phyloP scores from a whole-genome alignment of 2,329 filamentous ascomycete species.

The Beauveria scarabaeidicola region DNA sequence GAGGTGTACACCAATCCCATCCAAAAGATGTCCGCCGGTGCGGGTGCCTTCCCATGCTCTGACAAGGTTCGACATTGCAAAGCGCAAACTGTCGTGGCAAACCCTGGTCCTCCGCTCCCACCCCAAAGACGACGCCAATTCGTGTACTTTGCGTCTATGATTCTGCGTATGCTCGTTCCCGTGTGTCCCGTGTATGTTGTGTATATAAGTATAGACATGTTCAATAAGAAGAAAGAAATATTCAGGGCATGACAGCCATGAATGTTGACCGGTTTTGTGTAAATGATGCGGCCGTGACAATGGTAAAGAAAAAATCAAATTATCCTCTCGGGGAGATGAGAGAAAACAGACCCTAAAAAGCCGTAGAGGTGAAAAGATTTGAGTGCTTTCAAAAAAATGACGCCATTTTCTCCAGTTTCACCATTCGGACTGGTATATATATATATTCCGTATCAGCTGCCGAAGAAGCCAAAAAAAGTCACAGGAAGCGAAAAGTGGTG shows the following conservation, averaged over 20 bases:
- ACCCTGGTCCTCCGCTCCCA: neutral
- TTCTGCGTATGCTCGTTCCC: neutral
- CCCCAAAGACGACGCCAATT: neutral
- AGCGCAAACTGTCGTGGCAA: neutral
- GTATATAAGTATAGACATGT: neutral
- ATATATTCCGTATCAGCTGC: neutral
- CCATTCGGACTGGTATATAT: constrained; percentile 5
- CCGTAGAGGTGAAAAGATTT: neutral
- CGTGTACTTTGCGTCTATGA: constrained; percentile 6
- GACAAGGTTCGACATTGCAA: neutral
- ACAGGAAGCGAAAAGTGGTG: neutral
- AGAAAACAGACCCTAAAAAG: neutral
- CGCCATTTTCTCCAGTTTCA: neutral
- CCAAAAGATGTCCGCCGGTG: neutral
- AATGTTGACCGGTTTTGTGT: neutral
- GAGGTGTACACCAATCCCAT: neutral
- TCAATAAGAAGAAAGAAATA: neutral
- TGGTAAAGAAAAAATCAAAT: neutral
- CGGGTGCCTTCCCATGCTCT: neutral
- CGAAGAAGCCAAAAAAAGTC: neutral
- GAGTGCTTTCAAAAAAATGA: neutral
- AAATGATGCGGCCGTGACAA: constrained; percentile 5
- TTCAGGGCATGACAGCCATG: neutral
- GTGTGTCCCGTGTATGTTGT: constrained; percentile 1
- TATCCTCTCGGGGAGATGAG: neutral